Conservation (phyloP, 352 stramenopile genomes). For the Thalassiosira oceanica region DNA sequence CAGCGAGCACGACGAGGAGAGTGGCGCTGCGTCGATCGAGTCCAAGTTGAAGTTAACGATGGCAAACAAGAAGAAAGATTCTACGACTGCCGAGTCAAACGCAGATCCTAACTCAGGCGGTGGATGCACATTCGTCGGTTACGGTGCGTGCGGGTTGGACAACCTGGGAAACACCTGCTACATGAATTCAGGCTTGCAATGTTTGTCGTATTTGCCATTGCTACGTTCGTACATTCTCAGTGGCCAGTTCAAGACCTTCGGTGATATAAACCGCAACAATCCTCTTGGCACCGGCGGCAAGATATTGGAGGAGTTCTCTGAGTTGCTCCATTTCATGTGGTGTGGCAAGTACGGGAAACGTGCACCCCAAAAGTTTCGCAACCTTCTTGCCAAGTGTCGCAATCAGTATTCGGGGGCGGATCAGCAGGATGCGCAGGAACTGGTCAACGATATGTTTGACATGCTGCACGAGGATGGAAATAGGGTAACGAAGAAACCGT, state of each 20-base stretch:
- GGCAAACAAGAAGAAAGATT: conserved; percentile 58
- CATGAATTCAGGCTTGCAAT: conserved; percentile 96
- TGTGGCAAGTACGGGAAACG: conserved; percentile 89
- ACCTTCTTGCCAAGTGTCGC: conserved; percentile 87
- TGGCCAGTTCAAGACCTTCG: conserved; percentile 84
- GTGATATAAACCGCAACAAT: conserved; percentile 87
- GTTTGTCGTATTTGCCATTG: conserved; percentile 93
- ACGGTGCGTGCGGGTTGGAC: conserved; percentile 76
- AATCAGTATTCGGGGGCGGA: conserved; percentile 95
- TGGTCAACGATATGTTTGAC: conserved; percentile 90
- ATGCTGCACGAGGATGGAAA: conserved; percentile 88
- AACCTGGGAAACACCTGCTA: conserved; percentile 98
- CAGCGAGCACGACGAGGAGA: conserved; percentile 18
- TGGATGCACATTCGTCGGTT: conserved; percentile 74
- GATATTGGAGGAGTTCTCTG: conserved; percentile 84
- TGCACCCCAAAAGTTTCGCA: conserved; percentile 68
- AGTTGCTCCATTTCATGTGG: conserved; percentile 85
- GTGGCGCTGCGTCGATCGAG: conserved; percentile 16
- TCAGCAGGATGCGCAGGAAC: conserved; percentile 93
- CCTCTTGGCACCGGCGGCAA: conserved; percentile 83
- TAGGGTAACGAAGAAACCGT: conserved; percentile 85
- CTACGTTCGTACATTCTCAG: conserved; percentile 96
- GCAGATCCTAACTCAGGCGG: conserved; percentile 42
- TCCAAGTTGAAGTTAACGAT: conserved; percentile 24
- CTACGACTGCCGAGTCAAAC: conserved; percentile 25